Evolutionary conservation across 73 alveolate genomes (phyloP).

Genomic region (Durusdinium trenchii): DNA sequence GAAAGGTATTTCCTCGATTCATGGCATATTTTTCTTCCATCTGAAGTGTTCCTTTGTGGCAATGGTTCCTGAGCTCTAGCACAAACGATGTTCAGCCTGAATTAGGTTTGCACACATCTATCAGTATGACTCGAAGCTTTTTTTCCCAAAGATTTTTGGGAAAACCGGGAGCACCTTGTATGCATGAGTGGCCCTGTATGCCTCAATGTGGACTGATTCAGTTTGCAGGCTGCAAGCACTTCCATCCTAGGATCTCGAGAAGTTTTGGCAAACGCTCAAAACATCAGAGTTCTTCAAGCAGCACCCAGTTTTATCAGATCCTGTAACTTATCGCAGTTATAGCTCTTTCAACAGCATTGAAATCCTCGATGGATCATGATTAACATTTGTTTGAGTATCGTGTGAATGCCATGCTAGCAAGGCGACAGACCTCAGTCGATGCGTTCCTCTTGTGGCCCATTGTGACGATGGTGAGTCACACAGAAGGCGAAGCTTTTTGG

Average conservation of each 20-base stretch:
- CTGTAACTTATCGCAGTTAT: neutral
- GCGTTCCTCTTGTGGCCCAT: neutral
- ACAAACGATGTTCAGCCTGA: neutral
- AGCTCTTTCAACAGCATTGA: too few relatives aligned
- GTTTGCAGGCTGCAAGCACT: too few relatives aligned
- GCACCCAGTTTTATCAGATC: neutral
- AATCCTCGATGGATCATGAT: too few relatives aligned
- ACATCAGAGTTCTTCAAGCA: neutral
- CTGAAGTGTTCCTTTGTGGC: neutral
- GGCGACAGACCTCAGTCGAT: neutral
- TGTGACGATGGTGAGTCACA: constrained; percentile 39
- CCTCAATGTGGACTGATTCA: too few relatives aligned
- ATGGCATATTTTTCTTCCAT: constrained; percentile 60
- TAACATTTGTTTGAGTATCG: too few relatives aligned
- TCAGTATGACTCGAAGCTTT: neutral
- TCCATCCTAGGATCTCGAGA: too few relatives aligned
- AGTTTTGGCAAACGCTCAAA: too few relatives aligned
- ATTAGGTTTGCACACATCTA: constrained; percentile 47
- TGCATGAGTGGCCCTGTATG: neutral
- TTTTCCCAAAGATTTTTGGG: constrained; percentile 25
- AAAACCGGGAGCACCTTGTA: neutral
- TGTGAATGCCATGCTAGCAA: too few relatives aligned
- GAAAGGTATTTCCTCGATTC: neutral
- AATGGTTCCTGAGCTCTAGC: neutral
- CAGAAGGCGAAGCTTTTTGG: constrained; percentile 17